Evolutionary conservation across 192 early-diverging fungal species (phyloP).

Genomic region (Backusella macrospora): DNA sequence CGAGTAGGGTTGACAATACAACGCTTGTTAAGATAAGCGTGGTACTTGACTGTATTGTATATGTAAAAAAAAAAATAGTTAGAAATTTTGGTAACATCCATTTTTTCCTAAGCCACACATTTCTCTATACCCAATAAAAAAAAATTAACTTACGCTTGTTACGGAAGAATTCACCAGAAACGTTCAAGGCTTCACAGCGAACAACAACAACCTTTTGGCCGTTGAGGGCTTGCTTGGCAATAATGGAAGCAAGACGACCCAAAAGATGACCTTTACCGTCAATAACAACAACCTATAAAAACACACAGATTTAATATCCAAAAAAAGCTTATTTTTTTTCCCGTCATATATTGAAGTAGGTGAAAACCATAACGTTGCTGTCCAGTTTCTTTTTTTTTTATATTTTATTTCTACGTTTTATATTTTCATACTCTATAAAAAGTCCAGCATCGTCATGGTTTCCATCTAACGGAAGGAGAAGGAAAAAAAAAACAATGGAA

Average conservation of each 20-base stretch:
- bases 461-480: background rate
- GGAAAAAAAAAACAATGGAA: slow-evolving; percentile 13
- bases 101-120: slow-evolving; percentile 3
- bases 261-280: slow-evolving; percentile 99
- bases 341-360: background rate
- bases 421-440: background rate
- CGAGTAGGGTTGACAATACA: slow-evolving; percentile 94
- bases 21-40: slow-evolving; percentile 97
- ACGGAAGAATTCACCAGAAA: slow-evolving; percentile 97
- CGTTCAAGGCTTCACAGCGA: slow-evolving; percentile 98
- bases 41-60: slow-evolving; percentile 78
- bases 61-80: slow-evolving; percentile 15
- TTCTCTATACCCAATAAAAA: background rate
- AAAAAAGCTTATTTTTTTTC: background rate
- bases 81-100: background rate
- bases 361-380: background rate
- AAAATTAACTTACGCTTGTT: slow-evolving; percentile 88
- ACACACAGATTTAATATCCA: too few species aligned
- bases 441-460: background rate
- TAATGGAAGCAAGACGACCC: slow-evolving; percentile 95
- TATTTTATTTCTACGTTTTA: background rate
- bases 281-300: slow-evolving; percentile 89
- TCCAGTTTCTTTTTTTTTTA: too few species aligned
- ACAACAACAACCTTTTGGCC: slow-evolving; percentile 98
- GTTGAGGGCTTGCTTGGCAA: slow-evolving; percentile 97